phyloP scores from a whole-genome alignment of 2,329 filamentous ascomycete species.

The Trichoderma hamatum region DNA sequence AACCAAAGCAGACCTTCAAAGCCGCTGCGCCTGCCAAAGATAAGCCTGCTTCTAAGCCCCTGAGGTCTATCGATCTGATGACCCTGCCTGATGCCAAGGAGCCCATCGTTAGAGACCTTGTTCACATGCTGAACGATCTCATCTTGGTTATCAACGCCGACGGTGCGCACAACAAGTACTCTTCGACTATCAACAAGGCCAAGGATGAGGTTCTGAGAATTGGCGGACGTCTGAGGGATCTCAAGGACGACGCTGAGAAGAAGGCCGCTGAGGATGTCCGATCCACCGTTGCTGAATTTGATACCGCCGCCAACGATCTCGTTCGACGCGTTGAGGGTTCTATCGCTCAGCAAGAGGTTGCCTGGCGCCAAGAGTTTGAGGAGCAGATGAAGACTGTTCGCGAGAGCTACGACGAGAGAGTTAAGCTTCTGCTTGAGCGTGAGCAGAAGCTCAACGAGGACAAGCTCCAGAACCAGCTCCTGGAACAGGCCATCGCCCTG shows the following conservation, averaged over 20 bases:
- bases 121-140: constrained; percentile 94
- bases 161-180: constrained; percentile 75
- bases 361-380: constrained; percentile 86
- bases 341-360: constrained; percentile 77
- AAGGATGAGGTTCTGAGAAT: constrained; percentile 81
- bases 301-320: constrained; percentile 84
- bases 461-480: constrained; percentile 78
- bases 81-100: constrained; percentile 76
- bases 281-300: constrained; percentile 75
- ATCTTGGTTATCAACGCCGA: constrained; percentile 93
- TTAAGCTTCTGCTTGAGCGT: constrained; percentile 76
- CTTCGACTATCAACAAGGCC: constrained; percentile 77
- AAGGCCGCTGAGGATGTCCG: constrained; percentile 76
- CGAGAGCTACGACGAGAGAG: constrained; percentile 75
- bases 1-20: constrained; percentile 35
- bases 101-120: constrained; percentile 87
- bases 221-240: constrained; percentile 72
- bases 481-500: constrained; percentile 87
- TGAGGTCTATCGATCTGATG: constrained; percentile 76
- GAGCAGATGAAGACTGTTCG: constrained; percentile 80
- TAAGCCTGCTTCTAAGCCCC: constrained; percentile 64
- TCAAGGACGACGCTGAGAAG: constrained; percentile 71
- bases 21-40: constrained; percentile 63
- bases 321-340: constrained; percentile 82
- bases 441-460: constrained; percentile 81